Conservation (phyloP, 805 yeast species). For the Wickerhamomyces hampshirensis region DNA sequence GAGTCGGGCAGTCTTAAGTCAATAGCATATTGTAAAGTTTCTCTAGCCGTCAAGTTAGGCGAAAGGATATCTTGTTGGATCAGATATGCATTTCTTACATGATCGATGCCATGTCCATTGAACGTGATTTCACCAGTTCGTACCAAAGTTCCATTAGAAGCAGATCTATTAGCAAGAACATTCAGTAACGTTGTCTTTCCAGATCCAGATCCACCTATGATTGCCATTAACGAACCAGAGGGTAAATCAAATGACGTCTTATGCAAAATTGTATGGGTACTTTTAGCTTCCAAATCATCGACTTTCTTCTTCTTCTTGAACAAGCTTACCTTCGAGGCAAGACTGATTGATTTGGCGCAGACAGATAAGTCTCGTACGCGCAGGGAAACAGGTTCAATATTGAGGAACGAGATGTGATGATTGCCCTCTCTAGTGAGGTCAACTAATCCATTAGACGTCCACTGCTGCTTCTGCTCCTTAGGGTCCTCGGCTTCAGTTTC, state of each 20-base stretch:
- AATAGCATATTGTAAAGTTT: conserved; percentile 68
- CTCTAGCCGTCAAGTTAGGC: conserved; percentile 69
- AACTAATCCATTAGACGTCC: no score
- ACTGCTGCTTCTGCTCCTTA: no score
- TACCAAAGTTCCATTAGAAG: conserved; percentile 31
- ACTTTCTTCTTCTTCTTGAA: neutral
- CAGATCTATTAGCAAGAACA: conserved; percentile 49
- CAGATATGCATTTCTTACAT: conserved; percentile 49
- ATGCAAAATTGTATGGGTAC: conserved; percentile 9
- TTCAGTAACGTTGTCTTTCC: conserved; percentile 83
- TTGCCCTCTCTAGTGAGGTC: no score
- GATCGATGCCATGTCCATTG: conserved; percentile 22
- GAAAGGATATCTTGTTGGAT: conserved; percentile 72
- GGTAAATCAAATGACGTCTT: conserved; percentile 57
- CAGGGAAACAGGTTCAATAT: conserved; percentile 14
- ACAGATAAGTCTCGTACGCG: conserved; percentile 14
- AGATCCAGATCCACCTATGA: conserved; percentile 86
- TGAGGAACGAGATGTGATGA: conserved; percentile 10
- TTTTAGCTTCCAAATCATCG: neutral
- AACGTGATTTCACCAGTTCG: conserved; percentile 38
- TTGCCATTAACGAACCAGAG: conserved; percentile 67
- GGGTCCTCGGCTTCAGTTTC: no score
- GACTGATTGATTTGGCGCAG: conserved; percentile 2
- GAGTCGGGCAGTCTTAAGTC: conserved; percentile 60
- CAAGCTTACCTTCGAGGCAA: neutral